A percentile compares a stretch with the other conserved stretches of the same genome.
Conservation (phyloP, 1,284 basidiomycete genomes). For the Ganoderma lingzhi region DNA sequence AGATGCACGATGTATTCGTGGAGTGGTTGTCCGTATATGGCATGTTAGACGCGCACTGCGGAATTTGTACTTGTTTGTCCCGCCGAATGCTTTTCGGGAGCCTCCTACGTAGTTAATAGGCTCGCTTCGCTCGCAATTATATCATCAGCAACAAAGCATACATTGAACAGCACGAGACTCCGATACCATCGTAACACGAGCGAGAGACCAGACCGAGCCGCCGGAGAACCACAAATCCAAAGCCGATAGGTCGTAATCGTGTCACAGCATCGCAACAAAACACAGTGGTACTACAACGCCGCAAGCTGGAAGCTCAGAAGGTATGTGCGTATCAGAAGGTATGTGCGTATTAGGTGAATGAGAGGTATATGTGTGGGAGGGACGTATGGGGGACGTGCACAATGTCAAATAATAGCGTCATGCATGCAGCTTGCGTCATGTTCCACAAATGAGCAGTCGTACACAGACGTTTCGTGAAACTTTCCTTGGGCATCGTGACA, state of each 20-base stretch:
- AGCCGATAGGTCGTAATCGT: neutral
- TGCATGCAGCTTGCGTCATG: neutral
- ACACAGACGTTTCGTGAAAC: neutral
- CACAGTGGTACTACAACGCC: neutral
- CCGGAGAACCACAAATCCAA: neutral
- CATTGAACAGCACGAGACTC: neutral
- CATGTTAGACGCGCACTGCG: no score
- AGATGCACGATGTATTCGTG: no score
- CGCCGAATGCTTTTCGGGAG: no score
- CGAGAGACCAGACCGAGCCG: neutral
- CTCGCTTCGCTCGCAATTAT: no score
- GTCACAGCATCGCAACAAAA: neutral
- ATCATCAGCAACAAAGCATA: neutral
- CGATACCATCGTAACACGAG: neutral
- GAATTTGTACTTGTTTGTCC: no score
- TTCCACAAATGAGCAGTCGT: slow-evolving; percentile 5
- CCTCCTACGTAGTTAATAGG: no score
- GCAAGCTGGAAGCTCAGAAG: neutral
- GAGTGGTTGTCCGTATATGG: no score
- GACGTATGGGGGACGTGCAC: neutral
- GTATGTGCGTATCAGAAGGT: neutral
- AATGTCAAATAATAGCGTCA: neutral
- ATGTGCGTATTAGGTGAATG: neutral
- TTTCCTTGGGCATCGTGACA: neutral
- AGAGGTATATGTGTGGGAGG: neutral